Base-by-base conservation (phyloP, 176 grass and related monocot species). In the Carex pumila region DNA sequence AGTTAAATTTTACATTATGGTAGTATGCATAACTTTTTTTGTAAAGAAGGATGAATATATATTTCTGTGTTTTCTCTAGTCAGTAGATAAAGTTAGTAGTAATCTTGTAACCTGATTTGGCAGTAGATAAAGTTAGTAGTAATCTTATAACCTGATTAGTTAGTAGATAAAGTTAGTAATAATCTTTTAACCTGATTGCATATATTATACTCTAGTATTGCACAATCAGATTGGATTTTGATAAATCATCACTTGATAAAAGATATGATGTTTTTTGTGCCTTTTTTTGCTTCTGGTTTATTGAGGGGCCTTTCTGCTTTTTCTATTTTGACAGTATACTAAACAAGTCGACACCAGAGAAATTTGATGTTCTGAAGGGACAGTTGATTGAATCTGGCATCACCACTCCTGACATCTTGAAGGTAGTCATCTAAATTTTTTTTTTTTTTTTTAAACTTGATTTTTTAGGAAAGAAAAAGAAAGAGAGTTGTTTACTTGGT, bases 301-400 rank as follows among this genome's bases (percentile, higher is more conserved):
- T n/a, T 53, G 6, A 76, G 49, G 14, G 12, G 12, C 15, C 1
- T 12, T 15, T 12, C 1, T 50, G 12, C 6, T 4, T 67, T 22
- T 54, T 64, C 11, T 63, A 52, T 75, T 63, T 87, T 52, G 61
- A 63, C 94, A 97, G 94, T 84, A 97, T 97, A 80, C 37, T 97
- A 18, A 93, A 97, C 86, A 97, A 97, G 89, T 85, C 93, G 85
- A 97, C 94, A 34, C 94, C 94, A 7, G 94, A 97, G 88, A 97
- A 97, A 81, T 97, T 90, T 72, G 86, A 97, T 93, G 53, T 97
- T 57, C 94, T 97, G 53, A 97, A 90, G 84, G 94, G 89, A 61
- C 94, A 97, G 85, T 60, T 97, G 67, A 87, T 97, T 4, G 94
- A 97, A 79, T 83, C 94, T 86, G 91, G 91, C 82, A 93, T 97